Evolutionary conservation across 192 early-diverging fungal genomes (phyloP).

Genomic region (Thoreauomyces humboldtii): DNA sequence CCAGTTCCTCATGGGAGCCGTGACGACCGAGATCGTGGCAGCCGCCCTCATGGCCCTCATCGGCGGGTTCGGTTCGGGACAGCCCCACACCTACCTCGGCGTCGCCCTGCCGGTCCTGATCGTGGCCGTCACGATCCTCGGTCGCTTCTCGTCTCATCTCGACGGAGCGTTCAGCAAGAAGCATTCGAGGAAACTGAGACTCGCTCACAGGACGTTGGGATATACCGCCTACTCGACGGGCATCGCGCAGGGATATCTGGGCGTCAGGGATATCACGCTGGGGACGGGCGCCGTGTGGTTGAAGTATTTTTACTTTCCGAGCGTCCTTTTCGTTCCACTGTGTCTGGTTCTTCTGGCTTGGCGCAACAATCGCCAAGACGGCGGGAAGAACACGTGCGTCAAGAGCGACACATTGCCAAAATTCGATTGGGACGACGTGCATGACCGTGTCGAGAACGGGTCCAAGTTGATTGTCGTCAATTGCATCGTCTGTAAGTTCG

Average conservation of each 20-base stretch:
- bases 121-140: not conserved
- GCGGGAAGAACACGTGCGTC: not conserved
- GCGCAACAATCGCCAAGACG: not conserved
- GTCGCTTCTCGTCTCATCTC: not conserved
- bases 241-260: constrained; percentile 27
- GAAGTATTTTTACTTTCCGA: constrained; percentile 14
- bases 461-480: constrained; percentile 39
- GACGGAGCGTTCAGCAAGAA: not conserved
- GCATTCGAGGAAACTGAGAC: not conserved
- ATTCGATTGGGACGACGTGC: constrained; percentile 41
- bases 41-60: constrained; percentile 34
- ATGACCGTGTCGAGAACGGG: constrained; percentile 32
- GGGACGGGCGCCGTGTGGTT: not conserved
- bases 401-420: constrained; percentile 10
- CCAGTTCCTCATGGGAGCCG: constrained; percentile 23
- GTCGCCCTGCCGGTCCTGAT: constrained; percentile 24
- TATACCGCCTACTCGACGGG: constrained; percentile 33
- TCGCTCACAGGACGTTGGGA: constrained; percentile 23
- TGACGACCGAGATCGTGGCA: constrained; percentile 34
- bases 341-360: not conserved
- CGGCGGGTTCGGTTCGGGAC: constrained; percentile 26
- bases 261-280: constrained; percentile 21
- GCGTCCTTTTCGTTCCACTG: not conserved
- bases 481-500: constrained; percentile 26
- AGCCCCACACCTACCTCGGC: constrained; percentile 28